A percentile compares a stretch with the other conserved stretches of the same genome.
phyloP scores from a whole-genome alignment of 2,329 filamentous ascomycete genomes.

The Alternaria tenuissima region DNA sequence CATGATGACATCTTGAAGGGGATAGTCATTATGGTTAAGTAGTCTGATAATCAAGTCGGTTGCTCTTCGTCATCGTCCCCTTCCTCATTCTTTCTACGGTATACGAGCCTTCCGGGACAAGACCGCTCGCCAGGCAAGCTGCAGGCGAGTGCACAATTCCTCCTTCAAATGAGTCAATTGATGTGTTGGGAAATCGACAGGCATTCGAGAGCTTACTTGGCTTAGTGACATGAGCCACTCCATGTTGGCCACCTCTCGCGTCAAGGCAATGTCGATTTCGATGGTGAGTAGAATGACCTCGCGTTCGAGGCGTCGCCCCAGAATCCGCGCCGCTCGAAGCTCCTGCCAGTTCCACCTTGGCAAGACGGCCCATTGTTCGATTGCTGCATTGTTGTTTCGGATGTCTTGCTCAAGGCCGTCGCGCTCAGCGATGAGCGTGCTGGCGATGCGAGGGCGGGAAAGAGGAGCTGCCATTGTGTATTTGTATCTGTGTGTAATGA shows the following conservation, averaged over 20 bases:
- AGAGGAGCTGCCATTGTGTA: neutral
- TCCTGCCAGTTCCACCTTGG: neutral
- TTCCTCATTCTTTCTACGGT: neutral
- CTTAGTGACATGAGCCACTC: constrained; percentile 2
- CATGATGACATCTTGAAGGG: no score
- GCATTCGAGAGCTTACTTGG: neutral
- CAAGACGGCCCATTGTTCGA: neutral
- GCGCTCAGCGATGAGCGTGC: neutral
- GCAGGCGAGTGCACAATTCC: neutral
- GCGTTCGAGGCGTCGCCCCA: neutral
- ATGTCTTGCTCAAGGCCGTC: neutral
- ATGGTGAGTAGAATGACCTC: neutral
- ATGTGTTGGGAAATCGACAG: neutral
- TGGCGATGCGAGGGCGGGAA: neutral
- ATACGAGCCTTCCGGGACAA: neutral
- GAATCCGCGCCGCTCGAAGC: neutral
- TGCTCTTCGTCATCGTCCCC: neutral
- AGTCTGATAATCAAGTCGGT: no score
- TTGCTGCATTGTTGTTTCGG: neutral
- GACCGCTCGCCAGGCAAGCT: neutral
- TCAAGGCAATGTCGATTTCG: neutral
- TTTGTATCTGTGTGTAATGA: neutral
- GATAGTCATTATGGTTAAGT: no score
- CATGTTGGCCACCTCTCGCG: neutral
- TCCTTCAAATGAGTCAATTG: neutral